Evolutionary conservation across 1,139 yeast genomes (phyloP).

Genomic region (Blastobotrys buckinghamii): DNA sequence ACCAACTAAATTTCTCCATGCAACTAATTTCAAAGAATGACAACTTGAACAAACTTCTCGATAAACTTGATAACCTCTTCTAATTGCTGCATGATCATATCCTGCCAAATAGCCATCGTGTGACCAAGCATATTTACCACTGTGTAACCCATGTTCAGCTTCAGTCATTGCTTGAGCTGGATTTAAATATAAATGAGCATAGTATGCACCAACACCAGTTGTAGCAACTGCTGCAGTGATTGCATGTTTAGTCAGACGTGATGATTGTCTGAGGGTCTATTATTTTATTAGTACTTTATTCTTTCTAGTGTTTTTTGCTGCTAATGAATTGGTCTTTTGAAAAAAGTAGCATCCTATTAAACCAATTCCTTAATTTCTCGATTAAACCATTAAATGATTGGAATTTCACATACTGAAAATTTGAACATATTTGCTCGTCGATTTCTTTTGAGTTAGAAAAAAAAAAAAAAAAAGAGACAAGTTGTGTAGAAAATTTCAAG

Average conservation of each 20-base stretch:
- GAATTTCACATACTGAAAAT: slow-evolving; percentile 12
- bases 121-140: slow-evolving; percentile 91
- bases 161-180: slow-evolving; percentile 94
- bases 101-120: slow-evolving; percentile 85
- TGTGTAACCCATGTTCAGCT: slow-evolving; percentile 97
- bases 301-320: neutral
- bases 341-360: neutral
- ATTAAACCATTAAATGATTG: too few relatives aligned
- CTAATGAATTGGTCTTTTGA: neutral
- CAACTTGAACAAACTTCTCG: slow-evolving; percentile 99
- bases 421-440: slow-evolving; percentile 10
- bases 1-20: slow-evolving; percentile 98
- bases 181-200: slow-evolving; percentile 28
- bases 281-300: neutral
- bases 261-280: slow-evolving; percentile 24
- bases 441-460: neutral
- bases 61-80: slow-evolving; percentile 99
- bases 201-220: slow-evolving; percentile 30
- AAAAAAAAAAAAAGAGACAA: slow-evolving; percentile 1
- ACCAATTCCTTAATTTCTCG: too few relatives aligned
- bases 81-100: slow-evolving; percentile 92
- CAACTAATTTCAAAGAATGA: slow-evolving; percentile 93
- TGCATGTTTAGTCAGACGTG: slow-evolving; percentile 31
- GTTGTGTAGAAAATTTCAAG: neutral
- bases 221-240: slow-evolving; percentile 29